These are phyloP conservation scores for Dipteronia dyeriana DNA, from an alignment of 345 rosid genomes.

Conservation along the genomic window DNA sequence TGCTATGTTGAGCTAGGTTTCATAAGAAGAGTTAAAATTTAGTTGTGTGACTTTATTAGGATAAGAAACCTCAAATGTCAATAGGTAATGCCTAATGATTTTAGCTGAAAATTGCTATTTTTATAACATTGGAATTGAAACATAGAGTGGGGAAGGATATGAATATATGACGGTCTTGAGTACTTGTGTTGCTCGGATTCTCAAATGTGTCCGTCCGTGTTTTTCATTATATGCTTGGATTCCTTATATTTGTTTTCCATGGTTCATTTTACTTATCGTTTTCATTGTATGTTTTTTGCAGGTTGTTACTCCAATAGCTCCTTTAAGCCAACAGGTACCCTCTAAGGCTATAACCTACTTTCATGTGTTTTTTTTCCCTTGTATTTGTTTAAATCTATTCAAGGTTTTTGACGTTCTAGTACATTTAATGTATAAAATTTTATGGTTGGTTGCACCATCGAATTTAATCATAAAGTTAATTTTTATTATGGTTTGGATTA, in stretches of 20 bases:
- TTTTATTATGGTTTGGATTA: neutral
- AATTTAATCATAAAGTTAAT: neutral
- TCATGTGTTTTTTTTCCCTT: neutral
- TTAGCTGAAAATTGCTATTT: neutral
- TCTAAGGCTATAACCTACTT: neutral
- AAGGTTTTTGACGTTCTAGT: neutral
- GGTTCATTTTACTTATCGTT: neutral
- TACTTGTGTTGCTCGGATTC: neutral
- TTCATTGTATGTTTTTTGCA: constrained; percentile 31
- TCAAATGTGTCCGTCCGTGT: neutral
- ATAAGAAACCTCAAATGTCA: too few species aligned
- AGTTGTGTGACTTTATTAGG: neutral
- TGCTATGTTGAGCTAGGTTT: neutral
- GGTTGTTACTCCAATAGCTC: constrained; percentile 99
- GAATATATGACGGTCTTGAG: neutral
- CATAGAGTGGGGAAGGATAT: too few species aligned
- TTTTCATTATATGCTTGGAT: neutral
- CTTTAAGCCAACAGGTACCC: constrained; percentile 92
- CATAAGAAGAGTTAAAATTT: neutral
- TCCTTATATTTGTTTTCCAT: neutral
- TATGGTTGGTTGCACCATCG: neutral
- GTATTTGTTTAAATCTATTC: neutral
- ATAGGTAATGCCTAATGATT: too few species aligned
- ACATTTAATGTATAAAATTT: neutral
- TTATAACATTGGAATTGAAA: neutral